These are phyloP conservation scores for Pythium scleroteichum DNA, from an alignment of 352 stramenopile genomes.

Conservation along the genomic window DNA sequence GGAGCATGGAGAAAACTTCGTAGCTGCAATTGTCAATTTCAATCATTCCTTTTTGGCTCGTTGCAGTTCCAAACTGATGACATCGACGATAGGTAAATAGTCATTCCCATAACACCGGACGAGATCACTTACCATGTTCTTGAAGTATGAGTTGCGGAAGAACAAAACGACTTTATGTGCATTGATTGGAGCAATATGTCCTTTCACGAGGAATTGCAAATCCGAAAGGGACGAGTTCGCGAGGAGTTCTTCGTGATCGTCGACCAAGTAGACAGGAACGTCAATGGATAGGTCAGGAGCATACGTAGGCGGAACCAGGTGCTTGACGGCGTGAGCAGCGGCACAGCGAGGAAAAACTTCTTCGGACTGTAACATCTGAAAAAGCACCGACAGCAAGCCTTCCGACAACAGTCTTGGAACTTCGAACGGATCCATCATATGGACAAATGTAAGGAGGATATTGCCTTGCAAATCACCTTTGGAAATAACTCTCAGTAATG, in stretches of 20 bases:
- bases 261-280: constrained; percentile 78
- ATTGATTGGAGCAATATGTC: constrained; percentile 84
- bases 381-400: constrained; percentile 75
- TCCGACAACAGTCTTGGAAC: constrained; percentile 74
- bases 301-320: constrained; percentile 73
- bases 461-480: constrained; percentile 80
- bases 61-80: constrained; percentile 73
- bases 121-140: constrained; percentile 81
- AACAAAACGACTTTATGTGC: constrained; percentile 89
- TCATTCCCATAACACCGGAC: constrained; percentile 3
- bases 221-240: constrained; percentile 82
- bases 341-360: constrained; percentile 77
- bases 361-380: constrained; percentile 77
- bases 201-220: constrained; percentile 86
- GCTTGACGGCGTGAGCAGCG: constrained; percentile 84
- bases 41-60: constrained; percentile 82
- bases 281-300: constrained; percentile 76
- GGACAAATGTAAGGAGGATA: constrained; percentile 86
- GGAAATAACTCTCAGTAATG: too few species aligned
- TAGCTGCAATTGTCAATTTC: constrained; percentile 90
- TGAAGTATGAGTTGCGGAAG: constrained; percentile 91
- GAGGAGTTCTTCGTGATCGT: constrained; percentile 88
- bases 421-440: constrained; percentile 86
- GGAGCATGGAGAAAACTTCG: constrained; percentile 82
- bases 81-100: constrained; percentile 6